Percentiles rank a stretch among this genome's conserved stretches.
phyloP scores from a whole-genome alignment of 805 yeast species.

The Starmerella sp. region DNA sequence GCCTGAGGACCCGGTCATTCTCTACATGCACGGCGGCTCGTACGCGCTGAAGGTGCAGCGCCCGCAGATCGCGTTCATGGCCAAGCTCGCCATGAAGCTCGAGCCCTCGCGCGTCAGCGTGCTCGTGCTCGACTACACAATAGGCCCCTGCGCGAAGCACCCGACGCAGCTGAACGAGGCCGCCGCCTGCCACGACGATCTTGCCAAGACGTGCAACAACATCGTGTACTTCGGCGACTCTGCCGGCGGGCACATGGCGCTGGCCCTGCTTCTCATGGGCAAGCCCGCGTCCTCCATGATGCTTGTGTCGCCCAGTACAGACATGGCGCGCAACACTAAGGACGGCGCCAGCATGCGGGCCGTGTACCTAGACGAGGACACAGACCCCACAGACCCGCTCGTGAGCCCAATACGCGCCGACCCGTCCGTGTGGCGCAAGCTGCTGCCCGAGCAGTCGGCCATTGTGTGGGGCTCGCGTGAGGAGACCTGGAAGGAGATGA shows the following conservation, averaged over 20 bases:
- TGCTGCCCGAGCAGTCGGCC: constrained; percentile 15
- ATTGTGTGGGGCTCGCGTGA: constrained; percentile 22
- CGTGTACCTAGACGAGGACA: constrained; percentile 8
- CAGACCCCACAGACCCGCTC: constrained; percentile 14
- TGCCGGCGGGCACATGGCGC: constrained; percentile 27
- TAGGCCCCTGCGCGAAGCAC: constrained; percentile 20
- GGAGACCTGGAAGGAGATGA: constrained; percentile 12
- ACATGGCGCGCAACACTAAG: constrained; percentile 6
- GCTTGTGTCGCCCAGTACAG: constrained; percentile 20
- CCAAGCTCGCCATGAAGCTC: constrained; percentile 9
- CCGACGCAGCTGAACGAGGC: constrained; percentile 27
- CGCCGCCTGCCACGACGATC: constrained; percentile 17
- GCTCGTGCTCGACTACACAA: constrained; percentile 26
- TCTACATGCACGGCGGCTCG: constrained; percentile 26
- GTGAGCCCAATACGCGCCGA: constrained; percentile 15
- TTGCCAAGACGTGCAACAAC: constrained; percentile 18
- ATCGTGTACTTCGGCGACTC: constrained; percentile 28
- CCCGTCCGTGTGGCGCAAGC: constrained; percentile 10
- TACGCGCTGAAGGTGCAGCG: constrained; percentile 18
- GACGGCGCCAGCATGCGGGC: constrained; percentile 15
- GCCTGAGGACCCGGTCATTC: constrained; percentile 23
- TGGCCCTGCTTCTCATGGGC: constrained; percentile 15
- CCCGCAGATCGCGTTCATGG: constrained; percentile 19
- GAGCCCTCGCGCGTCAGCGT: constrained; percentile 20
- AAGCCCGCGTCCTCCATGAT: constrained; percentile 9